phyloP scores from a whole-genome alignment of 2,329 filamentous ascomycete genomes.

The Diaporthe batatas region DNA sequence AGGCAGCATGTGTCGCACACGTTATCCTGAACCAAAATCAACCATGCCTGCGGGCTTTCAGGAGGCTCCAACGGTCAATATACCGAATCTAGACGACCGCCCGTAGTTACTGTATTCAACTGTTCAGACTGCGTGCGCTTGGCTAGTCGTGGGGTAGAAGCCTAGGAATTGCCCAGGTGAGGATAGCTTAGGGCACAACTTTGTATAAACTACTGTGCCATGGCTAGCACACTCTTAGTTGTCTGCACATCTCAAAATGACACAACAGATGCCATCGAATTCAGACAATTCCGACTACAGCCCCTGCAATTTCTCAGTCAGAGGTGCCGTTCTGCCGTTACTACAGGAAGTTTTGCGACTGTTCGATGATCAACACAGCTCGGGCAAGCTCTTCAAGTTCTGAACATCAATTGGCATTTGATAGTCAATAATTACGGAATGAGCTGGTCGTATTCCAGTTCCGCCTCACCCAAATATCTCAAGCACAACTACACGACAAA shows the following conservation, averaged over 20 bases:
- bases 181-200: neutral
- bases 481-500: neutral
- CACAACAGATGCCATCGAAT: neutral
- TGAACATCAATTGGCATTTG: too few species aligned
- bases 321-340: too few species aligned
- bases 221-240: neutral
- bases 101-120: neutral
- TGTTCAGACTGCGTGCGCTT: too few species aligned
- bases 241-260: neutral
- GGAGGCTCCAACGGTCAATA: neutral
- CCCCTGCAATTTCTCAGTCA: neutral
- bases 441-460: neutral
- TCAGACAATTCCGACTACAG: neutral
- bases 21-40: too few species aligned
- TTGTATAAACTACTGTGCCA: neutral
- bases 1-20: neutral
- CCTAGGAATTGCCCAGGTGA: too few species aligned
- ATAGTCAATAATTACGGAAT: neutral
- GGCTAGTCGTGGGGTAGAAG: too few species aligned
- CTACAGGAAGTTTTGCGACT: too few species aligned
- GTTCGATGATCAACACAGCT: neutral
- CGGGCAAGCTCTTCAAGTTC: neutral
- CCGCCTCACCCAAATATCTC: neutral
- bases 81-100: neutral
- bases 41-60: neutral